Conservation (phyloP, 192 early-diverging fungal genomes). For the Thoreauomyces humboldtii region DNA sequence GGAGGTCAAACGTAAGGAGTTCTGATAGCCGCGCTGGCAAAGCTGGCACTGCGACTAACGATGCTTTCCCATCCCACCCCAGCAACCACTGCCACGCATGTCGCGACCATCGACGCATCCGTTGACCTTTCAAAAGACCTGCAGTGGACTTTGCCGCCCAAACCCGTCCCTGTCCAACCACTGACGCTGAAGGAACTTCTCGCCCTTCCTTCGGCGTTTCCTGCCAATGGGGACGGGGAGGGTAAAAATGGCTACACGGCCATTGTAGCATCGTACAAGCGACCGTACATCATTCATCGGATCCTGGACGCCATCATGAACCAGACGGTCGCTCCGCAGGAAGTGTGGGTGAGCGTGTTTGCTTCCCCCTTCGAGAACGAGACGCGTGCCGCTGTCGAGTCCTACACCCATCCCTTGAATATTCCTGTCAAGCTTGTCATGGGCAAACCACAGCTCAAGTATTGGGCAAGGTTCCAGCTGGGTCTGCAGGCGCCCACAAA, state of each 20-base stretch:
- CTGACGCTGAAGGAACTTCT: not conserved
- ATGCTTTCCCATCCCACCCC: too few relatives aligned
- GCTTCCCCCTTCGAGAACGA: constrained; percentile 1
- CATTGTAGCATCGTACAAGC: not conserved
- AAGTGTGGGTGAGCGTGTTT: constrained; percentile 20
- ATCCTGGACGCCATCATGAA: constrained; percentile 4
- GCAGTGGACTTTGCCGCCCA: not conserved
- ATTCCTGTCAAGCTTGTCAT: constrained; percentile 7
- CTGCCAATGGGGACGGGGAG: constrained; percentile 12
- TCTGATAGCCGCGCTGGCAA: too few relatives aligned
- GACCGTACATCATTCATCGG: not conserved
- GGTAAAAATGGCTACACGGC: constrained; percentile 7
- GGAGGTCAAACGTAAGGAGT: too few relatives aligned
- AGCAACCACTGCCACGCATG: too few relatives aligned
- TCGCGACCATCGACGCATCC: too few relatives aligned
- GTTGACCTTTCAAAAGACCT: too few relatives aligned
- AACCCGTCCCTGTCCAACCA: not conserved
- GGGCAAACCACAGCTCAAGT: constrained; percentile 11
- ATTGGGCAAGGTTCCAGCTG: too few relatives aligned
- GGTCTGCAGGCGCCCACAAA: too few relatives aligned
- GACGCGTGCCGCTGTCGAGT: too few relatives aligned
- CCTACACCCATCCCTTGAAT: too few relatives aligned
- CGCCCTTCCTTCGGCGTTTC: not conserved
- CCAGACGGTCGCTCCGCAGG: constrained; percentile 12
- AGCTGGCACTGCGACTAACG: too few relatives aligned